Evolutionary conservation across 306 rosid genomes (phyloP), one percentile per base, ranked within the genome.

Genomic region (Prunus mira): DNA sequence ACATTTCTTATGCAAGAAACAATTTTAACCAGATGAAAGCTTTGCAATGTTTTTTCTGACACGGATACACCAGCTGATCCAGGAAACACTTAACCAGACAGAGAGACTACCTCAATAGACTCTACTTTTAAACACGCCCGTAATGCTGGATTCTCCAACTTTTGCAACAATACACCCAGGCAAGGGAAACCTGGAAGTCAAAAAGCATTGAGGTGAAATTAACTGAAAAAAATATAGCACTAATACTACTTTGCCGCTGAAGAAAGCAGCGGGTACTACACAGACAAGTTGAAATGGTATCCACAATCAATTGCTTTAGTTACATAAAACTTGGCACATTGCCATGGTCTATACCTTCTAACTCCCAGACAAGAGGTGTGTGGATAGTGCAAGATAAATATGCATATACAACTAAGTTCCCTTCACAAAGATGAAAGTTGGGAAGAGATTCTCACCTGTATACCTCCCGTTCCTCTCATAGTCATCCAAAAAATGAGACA

Each of bases 121-220:
- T 86, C 81, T 81, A 92, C 91, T 88, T 87, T 89, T 81, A 95
- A 80, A 84, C 91, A 86, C 20, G 92, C 96, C 67, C 96, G 91
- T 69, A 95, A 73, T 13, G 88, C 96, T 71, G 99, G 99, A 88
- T 95, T 95, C 88, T 92, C 99, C 83, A 95, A 82, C 93, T 95
- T 95, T 74, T 95, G 99, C 88, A 95, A 82, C 82, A 95, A 88
- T 34, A 95, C 90, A 3, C 99, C 99, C 67, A 95, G 97, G 87
- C 88, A 90, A 80, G 99, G 98, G 77, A 95, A 95, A 81, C 98
- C 98, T 95, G 82, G 27, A 70, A 84, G 66, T 69, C 46, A 81
- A 80, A 75, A 13, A 14, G 27, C 58, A 7, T 45, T 43, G 24
- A 2, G 67, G 56, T 45, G 41, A 8, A 17, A 57, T 6, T 15